Percentiles rank a stretch among this genome's conserved stretches.
Conservation (phyloP, 352 stramenopile genomes). For the Aphanomyces invadans region DNA sequence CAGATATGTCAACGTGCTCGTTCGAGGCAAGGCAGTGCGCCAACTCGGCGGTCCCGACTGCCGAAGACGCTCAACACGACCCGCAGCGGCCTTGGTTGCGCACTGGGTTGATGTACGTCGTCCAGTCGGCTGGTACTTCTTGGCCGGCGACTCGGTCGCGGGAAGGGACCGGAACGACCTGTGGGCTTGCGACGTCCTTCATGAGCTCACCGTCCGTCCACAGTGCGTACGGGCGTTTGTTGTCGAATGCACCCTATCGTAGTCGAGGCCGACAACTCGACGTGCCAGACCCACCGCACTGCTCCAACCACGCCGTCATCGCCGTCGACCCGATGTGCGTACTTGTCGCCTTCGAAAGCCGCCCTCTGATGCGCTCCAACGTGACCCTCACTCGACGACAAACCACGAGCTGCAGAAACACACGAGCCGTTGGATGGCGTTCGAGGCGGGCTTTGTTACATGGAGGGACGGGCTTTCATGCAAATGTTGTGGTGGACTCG, state of each 20-base stretch:
- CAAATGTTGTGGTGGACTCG: too few relatives aligned
- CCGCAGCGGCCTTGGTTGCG: constrained; percentile 93
- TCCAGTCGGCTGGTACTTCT: constrained; percentile 70
- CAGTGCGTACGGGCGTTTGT: not conserved
- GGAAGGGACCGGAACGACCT: not conserved
- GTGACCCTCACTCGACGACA: too few relatives aligned
- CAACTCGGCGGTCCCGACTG: constrained; percentile 84
- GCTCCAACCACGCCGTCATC: too few relatives aligned
- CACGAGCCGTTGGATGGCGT: too few relatives aligned
- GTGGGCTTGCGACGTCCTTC: not conserved
- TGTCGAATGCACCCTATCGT: not conserved
- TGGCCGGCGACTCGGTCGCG: constrained; percentile 13
- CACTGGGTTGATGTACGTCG: constrained; percentile 73
- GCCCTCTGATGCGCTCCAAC: too few relatives aligned
- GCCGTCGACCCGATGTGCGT: too few relatives aligned
- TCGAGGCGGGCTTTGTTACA: too few relatives aligned
- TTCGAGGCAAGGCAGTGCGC: constrained; percentile 73
- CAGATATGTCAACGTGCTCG: constrained; percentile 65
- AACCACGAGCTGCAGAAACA: too few relatives aligned
- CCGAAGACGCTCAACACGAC: constrained; percentile 95
- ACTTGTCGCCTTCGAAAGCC: too few relatives aligned
- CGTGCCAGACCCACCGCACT: too few relatives aligned
- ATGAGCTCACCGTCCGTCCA: not conserved
- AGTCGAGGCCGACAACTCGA: too few relatives aligned
- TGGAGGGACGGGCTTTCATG: too few relatives aligned